phyloP scores from a whole-genome alignment of 306 rosid genomes.

The Gastrolobium villosum region DNA sequence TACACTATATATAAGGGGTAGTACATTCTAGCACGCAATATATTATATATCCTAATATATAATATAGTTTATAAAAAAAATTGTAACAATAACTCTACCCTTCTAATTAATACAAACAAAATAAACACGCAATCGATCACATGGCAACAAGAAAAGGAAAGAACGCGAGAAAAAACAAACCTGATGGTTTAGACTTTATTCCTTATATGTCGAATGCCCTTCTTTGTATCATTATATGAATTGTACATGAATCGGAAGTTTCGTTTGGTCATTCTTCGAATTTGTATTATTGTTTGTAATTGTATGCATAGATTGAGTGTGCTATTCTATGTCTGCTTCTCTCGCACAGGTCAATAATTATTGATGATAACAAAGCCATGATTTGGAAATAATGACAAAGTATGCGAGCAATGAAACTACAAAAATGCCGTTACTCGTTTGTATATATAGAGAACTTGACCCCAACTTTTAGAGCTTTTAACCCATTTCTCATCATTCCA shows the following conservation, averaged over 20 bases:
- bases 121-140: conserved; percentile 26
- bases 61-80: too few relatives aligned
- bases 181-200: background rate
- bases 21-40: too few relatives aligned
- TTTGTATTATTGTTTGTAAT: conserved; percentile 48
- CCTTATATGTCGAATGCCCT: conserved; percentile 35
- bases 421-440: conserved; percentile 54
- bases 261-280: conserved; percentile 53
- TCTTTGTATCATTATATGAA: conserved; percentile 51
- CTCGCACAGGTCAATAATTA: conserved; percentile 45
- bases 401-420: conserved; percentile 56
- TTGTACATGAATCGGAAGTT: conserved; percentile 54
- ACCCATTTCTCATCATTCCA: conserved; percentile 51
- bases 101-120: background rate
- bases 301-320: conserved; percentile 43
- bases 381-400: conserved; percentile 63
- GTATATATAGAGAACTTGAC: conserved; percentile 21
- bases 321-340: conserved; percentile 54
- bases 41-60: too few relatives aligned
- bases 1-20: too few relatives aligned
- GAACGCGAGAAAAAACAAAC: conserved; percentile 35
- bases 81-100: too few relatives aligned
- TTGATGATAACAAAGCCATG: conserved; percentile 59
- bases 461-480: conserved; percentile 42
- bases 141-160: conserved; percentile 27